Conservation (phyloP, 169 alveolate genomes). For the Cryptosporidium parvum region DNA sequence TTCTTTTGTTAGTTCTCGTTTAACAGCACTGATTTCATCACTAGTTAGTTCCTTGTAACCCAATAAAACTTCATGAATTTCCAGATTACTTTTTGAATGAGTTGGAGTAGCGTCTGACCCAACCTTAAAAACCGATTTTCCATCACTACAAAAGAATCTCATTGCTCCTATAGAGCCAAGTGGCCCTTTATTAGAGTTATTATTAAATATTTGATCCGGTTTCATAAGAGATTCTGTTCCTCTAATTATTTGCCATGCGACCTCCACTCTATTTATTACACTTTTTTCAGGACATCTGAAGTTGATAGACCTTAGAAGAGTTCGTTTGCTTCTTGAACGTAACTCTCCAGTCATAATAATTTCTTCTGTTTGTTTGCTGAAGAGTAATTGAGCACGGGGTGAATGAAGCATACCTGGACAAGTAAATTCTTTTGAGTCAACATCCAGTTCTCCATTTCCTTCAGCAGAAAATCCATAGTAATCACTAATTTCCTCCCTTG, state of each 20-base stretch:
- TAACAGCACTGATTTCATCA: background rate
- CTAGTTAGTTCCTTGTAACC: constrained; percentile 51
- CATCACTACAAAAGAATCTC: constrained; percentile 71
- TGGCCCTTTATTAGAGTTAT: background rate
- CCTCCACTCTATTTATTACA: constrained; percentile 69
- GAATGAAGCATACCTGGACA: constrained; percentile 70
- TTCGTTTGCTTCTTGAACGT: constrained; percentile 54
- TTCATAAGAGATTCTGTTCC: background rate
- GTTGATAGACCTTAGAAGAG: constrained; percentile 55
- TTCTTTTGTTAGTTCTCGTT: background rate
- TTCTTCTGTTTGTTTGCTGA: constrained; percentile 54
- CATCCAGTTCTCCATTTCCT: constrained; percentile 63
- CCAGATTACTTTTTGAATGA: constrained; percentile 42
- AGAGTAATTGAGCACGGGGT: constrained; percentile 53
- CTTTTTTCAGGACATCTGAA: constrained; percentile 62
- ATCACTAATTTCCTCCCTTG: background rate
- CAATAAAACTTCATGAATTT: constrained; percentile 32
- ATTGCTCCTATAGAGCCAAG: constrained; percentile 66
- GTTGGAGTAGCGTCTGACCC: constrained; percentile 71
- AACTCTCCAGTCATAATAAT: constrained; percentile 39
- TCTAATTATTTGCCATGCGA: constrained; percentile 41
- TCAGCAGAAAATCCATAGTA: constrained; percentile 39
- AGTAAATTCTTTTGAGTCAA: constrained; percentile 29
- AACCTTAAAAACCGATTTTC: constrained; percentile 49
- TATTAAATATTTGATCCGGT: too few relatives aligned